These are phyloP conservation scores for Lachnellula cervina DNA, from an alignment of 2,329 filamentous ascomycete genomes.

Conservation along the genomic window DNA sequence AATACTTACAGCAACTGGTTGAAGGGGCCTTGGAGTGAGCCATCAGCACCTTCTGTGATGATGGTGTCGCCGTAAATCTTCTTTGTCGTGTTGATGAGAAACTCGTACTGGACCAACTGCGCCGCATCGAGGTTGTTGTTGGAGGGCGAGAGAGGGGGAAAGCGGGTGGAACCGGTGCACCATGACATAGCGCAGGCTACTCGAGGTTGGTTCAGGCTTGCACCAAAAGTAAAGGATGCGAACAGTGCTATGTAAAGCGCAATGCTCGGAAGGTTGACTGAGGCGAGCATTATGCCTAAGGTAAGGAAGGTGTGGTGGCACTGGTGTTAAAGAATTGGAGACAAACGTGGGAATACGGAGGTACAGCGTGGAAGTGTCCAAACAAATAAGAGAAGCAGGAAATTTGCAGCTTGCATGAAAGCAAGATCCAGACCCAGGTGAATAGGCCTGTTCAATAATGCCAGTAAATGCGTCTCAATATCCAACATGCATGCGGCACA, in stretches of 20 bases:
- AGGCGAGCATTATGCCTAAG: not conserved
- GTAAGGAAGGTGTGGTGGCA: not conserved
- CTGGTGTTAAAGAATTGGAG: not conserved
- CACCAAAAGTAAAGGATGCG: no score
- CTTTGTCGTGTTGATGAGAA: not conserved
- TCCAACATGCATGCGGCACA: no score
- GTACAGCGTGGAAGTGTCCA: not conserved
- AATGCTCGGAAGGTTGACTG: not conserved
- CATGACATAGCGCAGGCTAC: not conserved
- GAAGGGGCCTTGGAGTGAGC: not conserved
- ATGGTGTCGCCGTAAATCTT: not conserved
- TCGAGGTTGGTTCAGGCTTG: no score
- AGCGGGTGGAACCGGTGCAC: not conserved
- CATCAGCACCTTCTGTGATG: not conserved
- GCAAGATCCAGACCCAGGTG: no score
- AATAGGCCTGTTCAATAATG: no score
- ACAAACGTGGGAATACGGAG: slow-evolving; percentile 1
- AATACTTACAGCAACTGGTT: not conserved
- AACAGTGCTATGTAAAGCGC: not conserved
- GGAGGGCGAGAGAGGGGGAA: not conserved
- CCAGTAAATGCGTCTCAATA: no score
- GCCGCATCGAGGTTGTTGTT: not conserved
- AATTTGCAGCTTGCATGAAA: no score
- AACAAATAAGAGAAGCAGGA: not conserved
- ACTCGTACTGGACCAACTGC: not conserved